Percentiles rank a stretch among this genome's conserved stretches.
These are phyloP conservation scores for Cladobotryum mycophilum DNA, from an alignment of 2,329 filamentous ascomycete species.

Conservation along the genomic window DNA sequence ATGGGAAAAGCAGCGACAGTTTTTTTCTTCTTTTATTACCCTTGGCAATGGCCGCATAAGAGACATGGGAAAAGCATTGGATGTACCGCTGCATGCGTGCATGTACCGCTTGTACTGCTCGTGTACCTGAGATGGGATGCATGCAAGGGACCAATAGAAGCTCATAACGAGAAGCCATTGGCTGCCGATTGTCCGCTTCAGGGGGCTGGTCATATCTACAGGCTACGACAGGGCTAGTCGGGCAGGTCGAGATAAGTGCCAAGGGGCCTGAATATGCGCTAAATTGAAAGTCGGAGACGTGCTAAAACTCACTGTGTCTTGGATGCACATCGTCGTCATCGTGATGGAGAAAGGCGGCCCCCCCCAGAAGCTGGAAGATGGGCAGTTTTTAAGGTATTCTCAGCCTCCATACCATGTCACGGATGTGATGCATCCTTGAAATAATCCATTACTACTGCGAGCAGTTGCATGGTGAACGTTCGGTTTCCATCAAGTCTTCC, in stretches of 20 bases:
- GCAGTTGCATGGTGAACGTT: neutral
- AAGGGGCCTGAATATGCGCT: neutral
- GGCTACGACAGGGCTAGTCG: neutral
- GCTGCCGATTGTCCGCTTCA: neutral
- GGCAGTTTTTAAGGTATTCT: too few species aligned
- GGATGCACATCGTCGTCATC: neutral
- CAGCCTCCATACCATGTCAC: too few species aligned
- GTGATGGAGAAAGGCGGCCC: neutral
- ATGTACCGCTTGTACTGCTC: constrained; percentile 7
- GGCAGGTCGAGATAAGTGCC: neutral
- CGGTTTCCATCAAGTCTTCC: neutral
- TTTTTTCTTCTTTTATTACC: constrained; percentile 8
- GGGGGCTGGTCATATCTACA: neutral
- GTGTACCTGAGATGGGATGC: constrained; percentile 1
- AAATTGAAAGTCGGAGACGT: neutral
- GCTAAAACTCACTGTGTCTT: neutral
- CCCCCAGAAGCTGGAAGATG: neutral
- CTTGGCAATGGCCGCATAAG: neutral
- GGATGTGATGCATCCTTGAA: neutral
- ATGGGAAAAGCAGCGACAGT: constrained; percentile 12
- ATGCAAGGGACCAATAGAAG: neutral
- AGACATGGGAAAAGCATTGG: neutral
- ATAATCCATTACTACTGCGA: neutral
- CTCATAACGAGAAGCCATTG: neutral
- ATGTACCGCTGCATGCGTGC: constrained; percentile 7